phyloP scores from a whole-genome alignment of 2,329 filamentous ascomycete genomes.

The Diaporthe australafricana region DNA sequence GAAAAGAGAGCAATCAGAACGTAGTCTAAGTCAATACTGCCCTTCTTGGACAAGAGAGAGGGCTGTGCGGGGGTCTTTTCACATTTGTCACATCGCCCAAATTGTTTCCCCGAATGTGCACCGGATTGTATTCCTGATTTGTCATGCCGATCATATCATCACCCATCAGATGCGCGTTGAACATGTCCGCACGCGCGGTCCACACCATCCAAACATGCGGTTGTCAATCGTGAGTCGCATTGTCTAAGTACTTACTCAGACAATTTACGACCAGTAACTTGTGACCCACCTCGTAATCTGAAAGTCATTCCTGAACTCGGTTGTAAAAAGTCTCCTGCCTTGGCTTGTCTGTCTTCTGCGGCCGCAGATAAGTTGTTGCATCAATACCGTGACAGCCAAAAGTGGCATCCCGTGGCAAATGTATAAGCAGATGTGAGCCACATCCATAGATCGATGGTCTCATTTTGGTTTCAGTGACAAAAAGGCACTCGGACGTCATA shows the following conservation, averaged over 20 bases:
- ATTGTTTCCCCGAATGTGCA: neutral
- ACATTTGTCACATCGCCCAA: neutral
- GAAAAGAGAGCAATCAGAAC: neutral
- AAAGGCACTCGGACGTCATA: constrained; percentile 55
- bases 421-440: neutral
- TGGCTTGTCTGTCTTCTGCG: constrained; percentile 62
- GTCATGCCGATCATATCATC: neutral
- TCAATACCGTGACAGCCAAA: neutral
- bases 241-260: constrained; percentile 48
- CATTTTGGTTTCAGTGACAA: constrained; percentile 61
- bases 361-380: neutral
- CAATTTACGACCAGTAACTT: constrained; percentile 57
- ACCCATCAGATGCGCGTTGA: constrained; percentile 39
- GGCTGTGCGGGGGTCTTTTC: neutral
- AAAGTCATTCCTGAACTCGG: constrained; percentile 54
- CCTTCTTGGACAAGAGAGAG: neutral
- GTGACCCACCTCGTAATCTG: constrained; percentile 49
- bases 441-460: too few relatives aligned
- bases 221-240: constrained; percentile 46
- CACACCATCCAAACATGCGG: constrained; percentile 50
- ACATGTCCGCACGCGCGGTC: constrained; percentile 42
- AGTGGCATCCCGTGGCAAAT: neutral
- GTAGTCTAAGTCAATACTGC: too few relatives aligned
- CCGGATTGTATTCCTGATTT: neutral
- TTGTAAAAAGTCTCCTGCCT: constrained; percentile 52